phyloP scores from a whole-genome alignment of 2,329 filamentous ascomycete species.

The Stachybotrys chlorohalonatus region DNA sequence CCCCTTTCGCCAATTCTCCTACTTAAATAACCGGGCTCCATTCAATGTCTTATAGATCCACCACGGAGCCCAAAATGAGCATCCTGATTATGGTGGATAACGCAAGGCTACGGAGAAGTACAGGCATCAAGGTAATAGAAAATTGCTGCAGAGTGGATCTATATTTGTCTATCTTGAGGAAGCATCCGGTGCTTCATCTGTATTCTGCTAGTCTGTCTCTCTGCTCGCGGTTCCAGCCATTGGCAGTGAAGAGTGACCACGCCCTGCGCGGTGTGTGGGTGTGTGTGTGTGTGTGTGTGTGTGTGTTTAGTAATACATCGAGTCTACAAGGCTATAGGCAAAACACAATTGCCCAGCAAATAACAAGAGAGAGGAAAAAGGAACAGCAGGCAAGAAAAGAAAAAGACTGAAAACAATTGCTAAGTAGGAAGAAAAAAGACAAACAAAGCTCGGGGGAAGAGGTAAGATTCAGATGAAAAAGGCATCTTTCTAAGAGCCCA shows the following conservation, averaged over 20 bases:
- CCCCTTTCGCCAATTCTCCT: background rate
- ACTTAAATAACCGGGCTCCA: too few species aligned
- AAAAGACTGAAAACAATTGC: background rate
- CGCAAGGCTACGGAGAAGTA: too few species aligned
- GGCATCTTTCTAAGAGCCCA: background rate
- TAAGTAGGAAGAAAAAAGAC: slow-evolving; percentile 2
- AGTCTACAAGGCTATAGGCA: background rate
- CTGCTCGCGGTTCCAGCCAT: slow-evolving; percentile 5
- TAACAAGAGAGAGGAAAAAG: background rate
- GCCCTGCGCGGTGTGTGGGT: slow-evolving; percentile 9
- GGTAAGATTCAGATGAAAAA: slow-evolving; percentile 4
- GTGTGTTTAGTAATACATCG: slow-evolving; percentile 8
- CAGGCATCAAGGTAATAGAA: background rate
- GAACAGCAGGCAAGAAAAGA: background rate
- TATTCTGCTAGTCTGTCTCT: slow-evolving; percentile 2
- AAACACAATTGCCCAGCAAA: background rate
- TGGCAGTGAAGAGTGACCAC: slow-evolving; percentile 5
- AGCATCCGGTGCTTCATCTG: slow-evolving; percentile 11
- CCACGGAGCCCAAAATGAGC: background rate
- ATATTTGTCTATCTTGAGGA: slow-evolving; percentile 1
- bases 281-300: slow-evolving; percentile 5
- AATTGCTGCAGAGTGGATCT: background rate
- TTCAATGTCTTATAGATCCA: background rate
- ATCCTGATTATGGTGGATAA: background rate
- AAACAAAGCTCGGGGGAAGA: slow-evolving; percentile 1